Evolutionary conservation across 768 basidiomycete species (phyloP).

Genomic region (Xerocomus potaroensis): DNA sequence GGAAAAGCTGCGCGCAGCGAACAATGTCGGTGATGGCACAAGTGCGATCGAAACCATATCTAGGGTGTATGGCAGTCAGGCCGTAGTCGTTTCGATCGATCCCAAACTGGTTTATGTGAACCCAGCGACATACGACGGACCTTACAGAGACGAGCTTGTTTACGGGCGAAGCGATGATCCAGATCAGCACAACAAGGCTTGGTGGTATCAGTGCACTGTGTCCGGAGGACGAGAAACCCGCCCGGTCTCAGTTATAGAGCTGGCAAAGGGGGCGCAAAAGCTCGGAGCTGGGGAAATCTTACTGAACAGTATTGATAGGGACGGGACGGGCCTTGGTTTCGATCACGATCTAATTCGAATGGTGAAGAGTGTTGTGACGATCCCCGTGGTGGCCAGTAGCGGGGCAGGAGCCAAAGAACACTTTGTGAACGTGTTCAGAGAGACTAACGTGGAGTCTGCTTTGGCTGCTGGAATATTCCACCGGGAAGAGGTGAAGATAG

Average conservation of each 20-base stretch:
- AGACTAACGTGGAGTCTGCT: constrained; percentile 83
- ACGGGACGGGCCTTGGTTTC: constrained; percentile 90
- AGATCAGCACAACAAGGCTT: constrained; percentile 67
- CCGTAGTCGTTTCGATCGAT: constrained; percentile 97
- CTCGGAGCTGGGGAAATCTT: constrained; percentile 95
- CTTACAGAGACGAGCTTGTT: constrained; percentile 61
- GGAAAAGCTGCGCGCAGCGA: constrained; percentile 62
- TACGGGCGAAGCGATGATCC: constrained; percentile 38
- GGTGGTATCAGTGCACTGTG: constrained; percentile 99
- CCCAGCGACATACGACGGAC: constrained; percentile 57
- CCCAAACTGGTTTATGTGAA: constrained; percentile 84
- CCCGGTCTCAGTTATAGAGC: constrained; percentile 81
- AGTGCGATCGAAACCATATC: constrained; percentile 95
- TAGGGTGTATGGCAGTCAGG: constrained; percentile 86
- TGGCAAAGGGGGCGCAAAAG: constrained; percentile 85
- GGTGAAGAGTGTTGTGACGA: constrained; percentile 70
- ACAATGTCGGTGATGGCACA: constrained; percentile 55
- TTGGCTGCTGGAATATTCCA: constrained; percentile 98
- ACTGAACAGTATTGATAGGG: constrained; percentile 94
- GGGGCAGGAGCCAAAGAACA: constrained; percentile 83
- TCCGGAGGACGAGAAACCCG: constrained; percentile 85
- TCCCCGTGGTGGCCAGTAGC: constrained; percentile 93
- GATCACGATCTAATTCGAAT: constrained; percentile 79
- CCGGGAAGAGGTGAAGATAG: constrained; percentile 78
- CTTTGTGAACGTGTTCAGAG: constrained; percentile 82